Percentiles rank a stretch among this genome's conserved stretches.
These are phyloP conservation scores for Mrakia frigida DNA, from an alignment of 768 basidiomycete species.

Conservation along the genomic window DNA sequence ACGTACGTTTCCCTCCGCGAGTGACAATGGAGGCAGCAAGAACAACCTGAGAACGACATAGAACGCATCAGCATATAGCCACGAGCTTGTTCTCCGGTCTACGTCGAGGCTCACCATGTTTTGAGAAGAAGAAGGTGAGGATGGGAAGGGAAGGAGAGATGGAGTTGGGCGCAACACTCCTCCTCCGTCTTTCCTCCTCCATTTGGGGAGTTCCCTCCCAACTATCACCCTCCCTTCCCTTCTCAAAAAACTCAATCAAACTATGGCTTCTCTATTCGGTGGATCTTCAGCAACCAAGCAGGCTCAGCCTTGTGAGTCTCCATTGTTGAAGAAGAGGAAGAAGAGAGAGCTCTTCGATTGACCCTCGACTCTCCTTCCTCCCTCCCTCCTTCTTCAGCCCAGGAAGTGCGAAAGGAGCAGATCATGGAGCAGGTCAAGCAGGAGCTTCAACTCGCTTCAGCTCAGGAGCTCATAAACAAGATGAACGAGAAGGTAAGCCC, in stretches of 20 bases:
- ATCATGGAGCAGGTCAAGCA: constrained; percentile 61
- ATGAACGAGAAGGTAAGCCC: constrained; percentile 55
- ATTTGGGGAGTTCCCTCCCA: neutral
- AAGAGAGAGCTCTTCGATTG: neutral
- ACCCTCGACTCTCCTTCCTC: neutral
- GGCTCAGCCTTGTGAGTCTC: constrained; percentile 8
- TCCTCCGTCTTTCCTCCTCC: neutral
- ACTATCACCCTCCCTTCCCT: neutral
- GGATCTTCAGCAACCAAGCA: constrained; percentile 9
- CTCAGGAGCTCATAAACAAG: constrained; percentile 77
- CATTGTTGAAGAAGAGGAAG: no score
- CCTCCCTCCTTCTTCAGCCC: neutral
- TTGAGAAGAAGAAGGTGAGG: neutral
- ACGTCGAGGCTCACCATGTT: neutral
- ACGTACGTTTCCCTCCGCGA: constrained; percentile 82
- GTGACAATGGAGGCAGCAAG: constrained; percentile 92
- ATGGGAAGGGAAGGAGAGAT: neutral
- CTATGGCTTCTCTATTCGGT: constrained; percentile 26
- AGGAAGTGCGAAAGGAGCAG: constrained; percentile 47
- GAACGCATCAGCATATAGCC: no score
- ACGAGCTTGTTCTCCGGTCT: no score
- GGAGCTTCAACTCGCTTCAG: constrained; percentile 68
- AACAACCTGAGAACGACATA: constrained; percentile 59
- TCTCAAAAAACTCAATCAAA: neutral
- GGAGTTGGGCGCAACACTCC: neutral